Evolutionary conservation across 305 asterid species (phyloP).

Genomic region (Stenogyne calaminthoides): DNA sequence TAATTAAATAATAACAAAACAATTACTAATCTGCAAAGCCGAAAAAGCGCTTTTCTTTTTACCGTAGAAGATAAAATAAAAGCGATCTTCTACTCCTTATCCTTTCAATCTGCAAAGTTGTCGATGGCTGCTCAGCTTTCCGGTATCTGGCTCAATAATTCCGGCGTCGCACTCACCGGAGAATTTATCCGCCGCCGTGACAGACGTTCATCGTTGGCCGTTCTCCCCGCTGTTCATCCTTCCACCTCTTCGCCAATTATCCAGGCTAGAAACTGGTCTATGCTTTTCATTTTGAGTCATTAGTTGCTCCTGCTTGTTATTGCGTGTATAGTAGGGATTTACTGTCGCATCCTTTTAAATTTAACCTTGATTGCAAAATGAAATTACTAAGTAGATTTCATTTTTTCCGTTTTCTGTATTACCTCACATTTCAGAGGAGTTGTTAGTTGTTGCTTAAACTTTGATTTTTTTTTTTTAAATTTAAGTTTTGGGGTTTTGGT

Average conservation of each 20-base stretch:
- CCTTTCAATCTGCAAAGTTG: conserved; percentile 9
- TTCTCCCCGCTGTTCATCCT: conserved; percentile 40
- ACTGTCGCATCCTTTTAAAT: no score
- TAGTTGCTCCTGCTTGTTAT: background rate
- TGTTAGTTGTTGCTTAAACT: background rate
- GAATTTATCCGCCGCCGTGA: conserved; percentile 33
- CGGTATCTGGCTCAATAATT: conserved; percentile 44
- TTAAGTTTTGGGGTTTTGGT: background rate
- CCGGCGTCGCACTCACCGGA: conserved; percentile 38
- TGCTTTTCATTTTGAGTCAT: background rate
- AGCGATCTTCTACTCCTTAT: background rate
- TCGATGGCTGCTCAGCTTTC: conserved; percentile 46
- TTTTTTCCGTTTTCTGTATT: background rate
- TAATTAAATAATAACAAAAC: no score
- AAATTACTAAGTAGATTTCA: background rate
- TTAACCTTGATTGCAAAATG: background rate
- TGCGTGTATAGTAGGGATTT: no score
- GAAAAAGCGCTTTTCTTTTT: background rate
- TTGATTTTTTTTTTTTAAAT: background rate
- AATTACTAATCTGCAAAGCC: no score
- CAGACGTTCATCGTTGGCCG: conserved; percentile 33
- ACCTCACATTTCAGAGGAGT: background rate
- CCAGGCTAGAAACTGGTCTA: conserved; percentile 44
- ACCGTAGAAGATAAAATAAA: background rate
- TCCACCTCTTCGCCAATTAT: conserved; percentile 51